Percentiles rank a stretch among this genome's conserved stretches.
phyloP scores from a whole-genome alignment of 108 stramenopile species.

The Asterionellopsis glacialis region DNA sequence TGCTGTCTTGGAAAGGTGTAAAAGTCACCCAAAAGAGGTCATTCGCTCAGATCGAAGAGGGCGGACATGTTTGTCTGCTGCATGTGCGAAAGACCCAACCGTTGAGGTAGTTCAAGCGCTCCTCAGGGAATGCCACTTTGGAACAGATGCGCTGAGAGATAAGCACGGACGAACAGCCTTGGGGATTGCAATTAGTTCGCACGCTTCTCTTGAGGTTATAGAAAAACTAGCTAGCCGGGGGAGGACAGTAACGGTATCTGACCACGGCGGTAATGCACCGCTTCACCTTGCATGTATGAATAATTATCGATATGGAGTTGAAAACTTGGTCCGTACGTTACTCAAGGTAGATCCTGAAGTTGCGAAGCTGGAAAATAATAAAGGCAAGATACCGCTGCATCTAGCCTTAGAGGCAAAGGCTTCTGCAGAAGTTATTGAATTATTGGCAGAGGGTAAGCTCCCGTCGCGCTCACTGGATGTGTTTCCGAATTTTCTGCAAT shows the following conservation, averaged over 20 bases:
- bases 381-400: neutral
- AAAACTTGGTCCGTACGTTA: conserved; percentile 29
- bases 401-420: neutral
- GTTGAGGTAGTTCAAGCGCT: neutral
- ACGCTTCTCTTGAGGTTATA: neutral
- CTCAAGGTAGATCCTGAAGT: conserved; percentile 16
- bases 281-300: conserved; percentile 32
- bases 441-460: neutral
- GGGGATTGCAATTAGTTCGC: neutral
- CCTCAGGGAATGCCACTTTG: neutral
- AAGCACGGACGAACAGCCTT: conserved; percentile 1
- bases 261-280: neutral
- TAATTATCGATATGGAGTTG: conserved; percentile 20
- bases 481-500: too few relatives aligned
- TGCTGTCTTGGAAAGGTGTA: neutral
- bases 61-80: neutral
- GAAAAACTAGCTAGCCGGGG: neutral
- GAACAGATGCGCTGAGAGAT: neutral
- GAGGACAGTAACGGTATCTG: neutral
- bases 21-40: neutral
- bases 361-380: neutral
- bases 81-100: conserved; percentile 2
- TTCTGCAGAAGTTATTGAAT: neutral
- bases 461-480: too few relatives aligned
- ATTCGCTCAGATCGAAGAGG: neutral